These are phyloP conservation scores for Speleostelium caveatum DNA, from an alignment of 78 protist species.

Conservation along the genomic window DNA sequence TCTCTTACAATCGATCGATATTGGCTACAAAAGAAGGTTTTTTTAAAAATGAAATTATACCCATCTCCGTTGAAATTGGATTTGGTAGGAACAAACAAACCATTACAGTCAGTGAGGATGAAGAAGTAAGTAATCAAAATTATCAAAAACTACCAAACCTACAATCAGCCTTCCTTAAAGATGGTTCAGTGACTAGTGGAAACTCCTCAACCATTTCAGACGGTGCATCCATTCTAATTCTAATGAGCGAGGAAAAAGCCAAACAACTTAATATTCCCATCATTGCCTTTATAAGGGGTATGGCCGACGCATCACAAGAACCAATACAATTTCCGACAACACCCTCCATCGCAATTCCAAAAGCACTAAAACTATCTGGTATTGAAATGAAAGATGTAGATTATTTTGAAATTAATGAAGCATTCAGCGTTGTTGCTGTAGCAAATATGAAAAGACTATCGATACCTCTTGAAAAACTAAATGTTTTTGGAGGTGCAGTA, in stretches of 20 bases:
- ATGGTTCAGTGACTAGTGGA: conserved; percentile 94
- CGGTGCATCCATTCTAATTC: conserved; percentile 96
- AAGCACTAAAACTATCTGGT: conserved; percentile 53
- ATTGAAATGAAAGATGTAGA: conserved; percentile 67
- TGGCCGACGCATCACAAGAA: conserved; percentile 92
- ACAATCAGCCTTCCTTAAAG: conserved; percentile 84
- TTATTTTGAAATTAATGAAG: conserved; percentile 96
- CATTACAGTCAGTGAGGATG: conserved; percentile 8
- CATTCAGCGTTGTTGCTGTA: conserved; percentile 92
- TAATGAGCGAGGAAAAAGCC: conserved; percentile 83
- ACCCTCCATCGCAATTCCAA: conserved; percentile 89
- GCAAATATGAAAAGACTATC: conserved; percentile 85
- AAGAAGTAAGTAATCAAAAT: conserved; percentile 46
- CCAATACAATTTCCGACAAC: conserved; percentile 93
- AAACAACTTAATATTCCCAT: conserved; percentile 37
- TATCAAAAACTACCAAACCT: conserved; percentile 80
- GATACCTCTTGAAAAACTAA: conserved; percentile 80
- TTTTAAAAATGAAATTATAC: conserved; percentile 77
- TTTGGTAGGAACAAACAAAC: conserved; percentile 12
- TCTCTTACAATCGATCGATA: conserved; percentile 78
- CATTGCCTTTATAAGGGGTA: conserved; percentile 56
- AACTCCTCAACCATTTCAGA: conserved; percentile 93
- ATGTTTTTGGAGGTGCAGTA: conserved; percentile 98
- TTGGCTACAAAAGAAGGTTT: conserved; percentile 62
- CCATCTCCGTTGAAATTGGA: conserved; percentile 54